These are phyloP conservation scores for Sanguinoderma infundibulare DNA, from an alignment of 1,284 basidiomycete genomes.

Conservation along the genomic window DNA sequence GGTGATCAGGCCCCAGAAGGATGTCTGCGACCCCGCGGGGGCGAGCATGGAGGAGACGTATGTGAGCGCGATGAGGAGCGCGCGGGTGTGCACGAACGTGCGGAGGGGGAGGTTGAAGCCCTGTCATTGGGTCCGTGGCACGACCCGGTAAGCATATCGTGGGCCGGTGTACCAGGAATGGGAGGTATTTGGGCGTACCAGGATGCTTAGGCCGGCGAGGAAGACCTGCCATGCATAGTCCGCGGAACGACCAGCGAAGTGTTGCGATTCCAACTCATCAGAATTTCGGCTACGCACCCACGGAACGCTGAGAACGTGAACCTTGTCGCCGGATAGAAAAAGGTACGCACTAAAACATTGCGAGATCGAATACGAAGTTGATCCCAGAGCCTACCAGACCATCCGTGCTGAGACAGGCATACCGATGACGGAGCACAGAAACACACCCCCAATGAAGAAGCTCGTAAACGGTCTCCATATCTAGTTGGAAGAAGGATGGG, in stretches of 20 bases:
- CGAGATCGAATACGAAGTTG: slow-evolving; percentile 71
- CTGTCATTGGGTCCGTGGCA: slow-evolving; percentile 31
- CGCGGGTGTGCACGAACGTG: slow-evolving; percentile 52
- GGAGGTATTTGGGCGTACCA: slow-evolving; percentile 17
- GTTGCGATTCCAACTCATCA: slow-evolving; percentile 64
- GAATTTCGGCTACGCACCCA: slow-evolving; percentile 58
- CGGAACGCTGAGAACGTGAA: not conserved
- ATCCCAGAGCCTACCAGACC: slow-evolving; percentile 33
- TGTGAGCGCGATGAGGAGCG: slow-evolving; percentile 70
- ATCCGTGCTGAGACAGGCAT: not conserved
- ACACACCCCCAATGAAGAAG: slow-evolving; percentile 78
- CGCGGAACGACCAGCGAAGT: slow-evolving; percentile 62
- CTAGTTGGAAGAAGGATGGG: slow-evolving; percentile 40
- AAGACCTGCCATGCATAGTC: slow-evolving; percentile 78
- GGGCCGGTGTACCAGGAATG: too few species aligned
- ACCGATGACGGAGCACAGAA: too few species aligned
- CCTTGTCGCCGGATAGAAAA: not conserved
- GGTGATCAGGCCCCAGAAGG: slow-evolving; percentile 75
- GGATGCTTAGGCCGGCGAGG: slow-evolving; percentile 51
- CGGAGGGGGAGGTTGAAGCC: slow-evolving; percentile 37
- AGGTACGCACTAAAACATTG: slow-evolving; percentile 74
- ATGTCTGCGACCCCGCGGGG: slow-evolving; percentile 67
- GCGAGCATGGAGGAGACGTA: slow-evolving; percentile 73
- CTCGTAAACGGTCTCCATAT: slow-evolving; percentile 80
- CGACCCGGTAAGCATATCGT: not conserved